Percentiles rank a stretch among this genome's conserved stretches.
Evolutionary conservation across 192 early-diverging fungal genomes (phyloP).

Genomic region (Powellomyces hirtus): DNA sequence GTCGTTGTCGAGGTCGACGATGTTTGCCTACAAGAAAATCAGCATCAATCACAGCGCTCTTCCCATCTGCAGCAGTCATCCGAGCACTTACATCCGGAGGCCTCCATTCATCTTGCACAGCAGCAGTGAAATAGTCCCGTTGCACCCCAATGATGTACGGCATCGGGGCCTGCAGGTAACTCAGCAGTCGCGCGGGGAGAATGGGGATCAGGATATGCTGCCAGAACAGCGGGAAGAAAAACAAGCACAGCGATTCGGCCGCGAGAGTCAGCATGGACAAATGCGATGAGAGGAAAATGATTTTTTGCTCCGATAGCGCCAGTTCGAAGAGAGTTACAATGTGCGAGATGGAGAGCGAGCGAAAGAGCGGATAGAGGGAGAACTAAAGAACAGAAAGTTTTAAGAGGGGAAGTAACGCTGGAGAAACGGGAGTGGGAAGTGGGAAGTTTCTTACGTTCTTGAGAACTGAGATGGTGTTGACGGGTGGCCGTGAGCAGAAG

Average conservation of each 20-base stretch:
- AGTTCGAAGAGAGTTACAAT: constrained; percentile 73
- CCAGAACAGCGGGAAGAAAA: constrained; percentile 75
- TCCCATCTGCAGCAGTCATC: too few species aligned
- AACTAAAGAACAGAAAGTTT: constrained; percentile 50
- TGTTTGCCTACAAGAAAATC: constrained; percentile 32
- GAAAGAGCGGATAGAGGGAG: constrained; percentile 72
- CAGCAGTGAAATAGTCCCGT: constrained; percentile 45
- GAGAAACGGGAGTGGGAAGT: not conserved
- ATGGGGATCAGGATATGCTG: constrained; percentile 77
- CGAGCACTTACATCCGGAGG: constrained; percentile 64
- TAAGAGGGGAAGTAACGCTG: not conserved
- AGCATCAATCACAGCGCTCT: too few species aligned
- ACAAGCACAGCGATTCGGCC: constrained; percentile 57
- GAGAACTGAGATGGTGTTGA: constrained; percentile 69
- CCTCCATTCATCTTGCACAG: constrained; percentile 50
- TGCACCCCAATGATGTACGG: constrained; percentile 77
- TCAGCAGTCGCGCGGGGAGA: constrained; percentile 62
- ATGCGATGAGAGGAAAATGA: constrained; percentile 68
- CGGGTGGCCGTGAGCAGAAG: constrained; percentile 68
- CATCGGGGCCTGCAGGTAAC: constrained; percentile 68
- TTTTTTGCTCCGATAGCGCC: constrained; percentile 65
- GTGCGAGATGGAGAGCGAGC: constrained; percentile 59
- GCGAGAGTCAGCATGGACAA: constrained; percentile 69
- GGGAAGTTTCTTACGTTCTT: constrained; percentile 62
- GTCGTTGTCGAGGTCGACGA: constrained; percentile 74